Evolutionary conservation across 2,329 filamentous ascomycete genomes (phyloP).

Genomic region (Magnaporthiopsis incrustans): DNA sequence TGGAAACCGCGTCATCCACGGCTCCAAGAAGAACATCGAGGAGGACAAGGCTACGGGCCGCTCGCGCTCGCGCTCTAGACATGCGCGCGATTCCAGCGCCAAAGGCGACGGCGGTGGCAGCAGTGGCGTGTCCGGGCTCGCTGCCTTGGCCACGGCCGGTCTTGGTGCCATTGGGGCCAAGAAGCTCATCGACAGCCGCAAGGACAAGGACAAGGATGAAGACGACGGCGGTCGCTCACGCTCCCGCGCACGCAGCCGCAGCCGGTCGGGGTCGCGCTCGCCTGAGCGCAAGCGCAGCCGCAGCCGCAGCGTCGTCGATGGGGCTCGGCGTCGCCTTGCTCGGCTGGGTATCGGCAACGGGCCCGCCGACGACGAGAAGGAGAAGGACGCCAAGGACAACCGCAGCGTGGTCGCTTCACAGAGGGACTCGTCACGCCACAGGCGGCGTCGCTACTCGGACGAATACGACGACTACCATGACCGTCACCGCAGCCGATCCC

Average conservation of each 20-base stretch:
- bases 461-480: conserved; percentile 40
- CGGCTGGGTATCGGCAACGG: conserved; percentile 52
- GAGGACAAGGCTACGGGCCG: conserved; percentile 51
- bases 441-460: conserved; percentile 22
- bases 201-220: conserved; percentile 20
- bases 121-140: conserved; percentile 43
- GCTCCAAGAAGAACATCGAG: conserved; percentile 59
- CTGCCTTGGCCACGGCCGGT: conserved; percentile 54
- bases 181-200: conserved; percentile 42
- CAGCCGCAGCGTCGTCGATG: conserved; percentile 59
- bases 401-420: conserved; percentile 14
- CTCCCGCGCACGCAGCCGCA: conserved; percentile 49
- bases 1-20: conserved; percentile 79
- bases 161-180: conserved; percentile 54
- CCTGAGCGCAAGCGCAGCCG: conserved; percentile 40
- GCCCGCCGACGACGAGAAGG: conserved; percentile 26
- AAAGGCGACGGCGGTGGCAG: conserved; percentile 29
- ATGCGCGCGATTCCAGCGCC: conserved; percentile 38
- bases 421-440: conserved; percentile 14
- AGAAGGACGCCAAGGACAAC: conserved; percentile 22
- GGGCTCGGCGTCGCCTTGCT: conserved; percentile 51
- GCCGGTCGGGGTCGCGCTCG: conserved; percentile 35
- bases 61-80: conserved; percentile 62
- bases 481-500: conserved; percentile 29
- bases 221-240: conserved; percentile 24